A percentile compares a stretch with the other conserved stretches of the same genome.
These are phyloP conservation scores for Discostella stelligera DNA, from an alignment of 352 stramenopile species.

Conservation along the genomic window DNA sequence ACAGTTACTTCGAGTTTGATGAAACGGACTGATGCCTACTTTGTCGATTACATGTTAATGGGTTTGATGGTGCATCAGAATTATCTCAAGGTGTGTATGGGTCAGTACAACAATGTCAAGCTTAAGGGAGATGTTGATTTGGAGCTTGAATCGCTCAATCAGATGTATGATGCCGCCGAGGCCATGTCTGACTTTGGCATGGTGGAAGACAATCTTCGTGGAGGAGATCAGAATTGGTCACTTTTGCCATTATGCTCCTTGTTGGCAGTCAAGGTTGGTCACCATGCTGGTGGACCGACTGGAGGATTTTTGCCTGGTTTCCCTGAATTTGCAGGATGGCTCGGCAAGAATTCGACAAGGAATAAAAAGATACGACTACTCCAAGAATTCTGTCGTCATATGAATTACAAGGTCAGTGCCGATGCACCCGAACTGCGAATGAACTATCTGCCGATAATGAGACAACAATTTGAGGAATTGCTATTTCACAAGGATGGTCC, in stretches of 20 bases:
- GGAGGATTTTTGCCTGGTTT: slow-evolving; percentile 79
- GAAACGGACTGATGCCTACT: slow-evolving; percentile 94
- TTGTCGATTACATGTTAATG: slow-evolving; percentile 98
- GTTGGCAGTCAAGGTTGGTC: slow-evolving; percentile 74
- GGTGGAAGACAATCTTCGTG: slow-evolving; percentile 78
- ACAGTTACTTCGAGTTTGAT: slow-evolving; percentile 61
- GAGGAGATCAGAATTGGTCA: slow-evolving; percentile 89
- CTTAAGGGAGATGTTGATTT: slow-evolving; percentile 68
- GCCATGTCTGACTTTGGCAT: slow-evolving; percentile 88
- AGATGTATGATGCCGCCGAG: slow-evolving; percentile 85
- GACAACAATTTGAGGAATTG: slow-evolving; percentile 58
- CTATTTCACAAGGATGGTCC: slow-evolving; percentile 57
- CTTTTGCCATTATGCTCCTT: slow-evolving; percentile 65
- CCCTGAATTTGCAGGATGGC: slow-evolving; percentile 86
- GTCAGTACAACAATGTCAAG: slow-evolving; percentile 63
- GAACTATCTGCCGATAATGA: slow-evolving; percentile 81
- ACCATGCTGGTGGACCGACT: slow-evolving; percentile 63
- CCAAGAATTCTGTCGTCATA: slow-evolving; percentile 93
- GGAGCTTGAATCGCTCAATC: slow-evolving; percentile 79
- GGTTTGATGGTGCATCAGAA: slow-evolving; percentile 95
- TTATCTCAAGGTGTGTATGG: slow-evolving; percentile 78
- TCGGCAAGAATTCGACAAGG: slow-evolving; percentile 96
- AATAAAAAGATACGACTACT: slow-evolving; percentile 93
- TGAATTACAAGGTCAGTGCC: slow-evolving; percentile 83
- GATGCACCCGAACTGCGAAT: slow-evolving; percentile 72